These are phyloP conservation scores for Pseudogymnoascus sp. DNA, from an alignment of 2,329 filamentous ascomycete species.

Conservation along the genomic window DNA sequence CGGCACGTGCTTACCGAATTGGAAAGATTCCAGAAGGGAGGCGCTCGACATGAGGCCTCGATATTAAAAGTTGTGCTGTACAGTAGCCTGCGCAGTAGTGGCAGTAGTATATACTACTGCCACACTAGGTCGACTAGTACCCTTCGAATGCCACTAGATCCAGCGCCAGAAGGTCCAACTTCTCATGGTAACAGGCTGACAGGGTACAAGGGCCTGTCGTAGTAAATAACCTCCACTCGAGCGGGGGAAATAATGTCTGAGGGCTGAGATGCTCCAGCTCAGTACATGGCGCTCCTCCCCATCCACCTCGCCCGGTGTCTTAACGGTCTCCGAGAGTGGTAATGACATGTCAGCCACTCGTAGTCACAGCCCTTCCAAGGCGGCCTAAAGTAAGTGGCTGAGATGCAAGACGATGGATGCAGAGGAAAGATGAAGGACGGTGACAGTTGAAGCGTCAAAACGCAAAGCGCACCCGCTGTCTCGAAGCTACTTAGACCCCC, in stretches of 20 bases:
- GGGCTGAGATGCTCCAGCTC: neutral
- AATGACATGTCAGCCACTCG: neutral
- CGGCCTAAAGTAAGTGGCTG: neutral
- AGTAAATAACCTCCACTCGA: neutral
- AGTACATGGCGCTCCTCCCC: neutral
- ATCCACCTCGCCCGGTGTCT: neutral
- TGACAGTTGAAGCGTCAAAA: neutral
- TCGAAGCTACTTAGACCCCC: neutral
- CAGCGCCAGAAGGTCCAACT: neutral
- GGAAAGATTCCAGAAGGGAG: conserved; percentile 7
- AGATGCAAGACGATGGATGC: neutral
- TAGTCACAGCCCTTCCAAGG: neutral
- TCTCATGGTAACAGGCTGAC: neutral
- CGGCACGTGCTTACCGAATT: conserved; percentile 5
- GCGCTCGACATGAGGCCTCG: neutral
- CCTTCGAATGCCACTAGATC: conserved; percentile 1
- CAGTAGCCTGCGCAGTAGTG: conserved; percentile 4
- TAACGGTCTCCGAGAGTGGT: neutral
- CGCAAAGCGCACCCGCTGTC: neutral
- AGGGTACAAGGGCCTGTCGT: neutral
- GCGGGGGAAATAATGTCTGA: conserved; percentile 6
- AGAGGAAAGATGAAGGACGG: neutral
- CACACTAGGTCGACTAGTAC: neutral
- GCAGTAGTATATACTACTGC: neutral
- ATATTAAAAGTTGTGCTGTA: conserved; percentile 7